Conservation (phyloP, 768 basidiomycete species). For the Dioszegia hungarica region DNA sequence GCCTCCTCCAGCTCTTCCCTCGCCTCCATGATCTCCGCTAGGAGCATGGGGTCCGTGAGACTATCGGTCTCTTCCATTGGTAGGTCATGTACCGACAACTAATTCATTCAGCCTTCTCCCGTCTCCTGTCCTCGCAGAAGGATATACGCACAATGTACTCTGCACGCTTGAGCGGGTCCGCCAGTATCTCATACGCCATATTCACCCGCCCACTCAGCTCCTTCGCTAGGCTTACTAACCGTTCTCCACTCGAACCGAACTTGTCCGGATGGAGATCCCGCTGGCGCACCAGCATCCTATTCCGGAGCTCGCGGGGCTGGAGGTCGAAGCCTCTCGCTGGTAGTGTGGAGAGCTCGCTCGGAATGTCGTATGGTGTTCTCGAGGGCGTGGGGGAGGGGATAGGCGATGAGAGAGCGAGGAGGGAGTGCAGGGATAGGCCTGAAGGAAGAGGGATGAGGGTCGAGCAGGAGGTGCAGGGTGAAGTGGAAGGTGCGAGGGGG, state of each 20-base stretch:
- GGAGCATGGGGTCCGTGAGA: slow-evolving; percentile 64
- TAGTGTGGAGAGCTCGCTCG: slow-evolving; percentile 23
- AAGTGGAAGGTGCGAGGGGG: slow-evolving; percentile 61
- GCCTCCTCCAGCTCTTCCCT: slow-evolving; percentile 72
- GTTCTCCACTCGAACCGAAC: slow-evolving; percentile 66
- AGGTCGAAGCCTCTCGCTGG: slow-evolving; percentile 56
- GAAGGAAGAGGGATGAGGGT: slow-evolving; percentile 60
- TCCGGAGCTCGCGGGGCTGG: slow-evolving; percentile 59
- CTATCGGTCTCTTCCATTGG: slow-evolving; percentile 66
- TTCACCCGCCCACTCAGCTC: slow-evolving; percentile 74
- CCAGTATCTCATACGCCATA: slow-evolving; percentile 69
- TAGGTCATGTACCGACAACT: slow-evolving; percentile 59
- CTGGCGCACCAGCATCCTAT: slow-evolving; percentile 67
- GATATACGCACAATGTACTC: slow-evolving; percentile 62
- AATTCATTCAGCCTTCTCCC: background rate
- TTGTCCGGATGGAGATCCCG: slow-evolving; percentile 78
- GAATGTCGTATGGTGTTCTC: slow-evolving; percentile 17
- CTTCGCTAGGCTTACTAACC: slow-evolving; percentile 54
- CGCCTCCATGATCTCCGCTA: slow-evolving; percentile 71
- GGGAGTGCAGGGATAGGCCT: slow-evolving; percentile 60
- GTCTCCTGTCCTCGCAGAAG: background rate
- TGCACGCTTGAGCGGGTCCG: slow-evolving; percentile 67
- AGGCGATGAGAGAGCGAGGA: slow-evolving; percentile 59
- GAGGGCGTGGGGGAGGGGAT: slow-evolving; percentile 47
- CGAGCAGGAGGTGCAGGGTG: slow-evolving; percentile 68